A percentile compares a stretch with the other conserved stretches of the same genome.
These are phyloP conservation scores for Pseudogymnoascus sp. DNA, from an alignment of 2,329 filamentous ascomycete genomes.

Conservation along the genomic window DNA sequence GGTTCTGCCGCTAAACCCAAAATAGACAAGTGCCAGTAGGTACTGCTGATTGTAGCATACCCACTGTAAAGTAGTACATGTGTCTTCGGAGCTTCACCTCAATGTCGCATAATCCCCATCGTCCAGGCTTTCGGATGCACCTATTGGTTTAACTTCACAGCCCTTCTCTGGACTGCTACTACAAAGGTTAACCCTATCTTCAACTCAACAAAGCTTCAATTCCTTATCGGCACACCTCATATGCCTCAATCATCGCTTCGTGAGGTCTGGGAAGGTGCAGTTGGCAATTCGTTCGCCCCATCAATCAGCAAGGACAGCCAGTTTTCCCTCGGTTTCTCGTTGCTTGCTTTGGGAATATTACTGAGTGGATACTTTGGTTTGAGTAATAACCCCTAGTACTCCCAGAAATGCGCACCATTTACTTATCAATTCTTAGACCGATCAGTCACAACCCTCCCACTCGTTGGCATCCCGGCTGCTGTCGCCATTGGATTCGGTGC, in stretches of 20 bases:
- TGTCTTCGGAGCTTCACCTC: conserved; percentile 7
- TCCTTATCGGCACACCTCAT: neutral
- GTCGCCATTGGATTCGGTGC: conserved; percentile 83
- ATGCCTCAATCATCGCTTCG: conserved; percentile 55
- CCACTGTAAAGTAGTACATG: conserved; percentile 9
- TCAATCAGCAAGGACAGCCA: conserved; percentile 73
- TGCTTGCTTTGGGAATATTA: conserved; percentile 64
- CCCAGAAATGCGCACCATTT: conserved; percentile 17
- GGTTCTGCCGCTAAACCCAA: neutral
- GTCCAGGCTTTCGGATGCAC: neutral
- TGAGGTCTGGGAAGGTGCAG: conserved; percentile 89
- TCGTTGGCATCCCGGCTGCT: conserved; percentile 79
- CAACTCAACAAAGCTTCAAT: conserved; percentile 3
- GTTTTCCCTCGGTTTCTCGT: conserved; percentile 68
- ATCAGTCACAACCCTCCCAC: conserved; percentile 64
- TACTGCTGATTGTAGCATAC: neutral
- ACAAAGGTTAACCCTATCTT: neutral
- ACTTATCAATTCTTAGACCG: conserved; percentile 53
- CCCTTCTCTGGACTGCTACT: conserved; percentile 3
- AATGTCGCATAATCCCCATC: neutral
- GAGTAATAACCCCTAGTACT: conserved; percentile 47
- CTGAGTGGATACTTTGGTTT: conserved; percentile 75
- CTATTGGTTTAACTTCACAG: neutral
- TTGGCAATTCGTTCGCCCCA: conserved; percentile 76
- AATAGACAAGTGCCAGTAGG: neutral